Conservation (phyloP, 176 grass and related monocot genomes). For the Chloris gayana region DNA sequence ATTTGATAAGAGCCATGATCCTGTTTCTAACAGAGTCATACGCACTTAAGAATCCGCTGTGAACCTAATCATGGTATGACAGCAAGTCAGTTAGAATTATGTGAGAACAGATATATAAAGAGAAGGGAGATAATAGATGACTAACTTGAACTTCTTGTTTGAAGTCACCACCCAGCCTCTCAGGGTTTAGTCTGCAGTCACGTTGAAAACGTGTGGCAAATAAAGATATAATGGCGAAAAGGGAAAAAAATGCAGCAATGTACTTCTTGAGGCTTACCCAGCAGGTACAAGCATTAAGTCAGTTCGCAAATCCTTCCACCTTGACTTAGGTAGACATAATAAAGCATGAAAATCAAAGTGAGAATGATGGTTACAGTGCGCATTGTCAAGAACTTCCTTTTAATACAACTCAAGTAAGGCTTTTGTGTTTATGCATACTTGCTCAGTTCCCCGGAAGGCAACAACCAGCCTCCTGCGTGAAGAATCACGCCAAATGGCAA, state of each 20-base stretch:
- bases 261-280: conserved; percentile 56
- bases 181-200: conserved; percentile 81
- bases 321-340: conserved; percentile 65
- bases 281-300: conserved; percentile 88
- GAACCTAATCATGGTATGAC: conserved; percentile 64
- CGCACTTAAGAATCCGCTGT: conserved; percentile 91
- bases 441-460: conserved; percentile 93
- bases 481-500: conserved; percentile 95
- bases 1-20: conserved; percentile 71
- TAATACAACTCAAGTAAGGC: conserved; percentile 14
- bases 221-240: conserved; percentile 1
- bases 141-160: conserved; percentile 96
- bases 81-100: conserved; percentile 32
- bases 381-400: conserved; percentile 19
- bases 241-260: neutral
- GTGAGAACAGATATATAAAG: conserved; percentile 29
- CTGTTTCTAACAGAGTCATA: conserved; percentile 94
- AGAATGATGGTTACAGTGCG: conserved; percentile 2
- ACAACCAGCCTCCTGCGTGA: conserved; percentile 75
- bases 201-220: conserved; percentile 36
- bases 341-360: conserved; percentile 28
- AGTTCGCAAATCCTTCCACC: conserved; percentile 93
- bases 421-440: conserved; percentile 68
- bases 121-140: conserved; percentile 29
- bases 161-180: conserved; percentile 82